Conservation (phyloP, 176 grass and related monocot species). For the Aegilops bicornis region DNA sequence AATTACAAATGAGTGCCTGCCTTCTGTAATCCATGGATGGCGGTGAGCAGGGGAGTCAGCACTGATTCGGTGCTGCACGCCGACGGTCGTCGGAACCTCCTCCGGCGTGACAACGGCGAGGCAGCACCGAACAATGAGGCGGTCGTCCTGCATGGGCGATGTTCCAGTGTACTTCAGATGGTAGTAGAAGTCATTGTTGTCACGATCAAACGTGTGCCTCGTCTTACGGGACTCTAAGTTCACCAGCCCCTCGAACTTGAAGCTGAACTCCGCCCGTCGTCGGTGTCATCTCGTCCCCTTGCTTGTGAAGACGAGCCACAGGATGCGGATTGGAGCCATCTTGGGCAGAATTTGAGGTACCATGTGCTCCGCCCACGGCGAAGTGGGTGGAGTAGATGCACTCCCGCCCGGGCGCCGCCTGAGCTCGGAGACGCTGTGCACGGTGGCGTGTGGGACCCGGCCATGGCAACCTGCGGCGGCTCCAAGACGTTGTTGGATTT, state of each 20-base stretch:
- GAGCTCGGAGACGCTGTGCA: background rate
- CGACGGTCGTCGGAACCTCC: no score
- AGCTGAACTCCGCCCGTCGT: background rate
- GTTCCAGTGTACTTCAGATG: background rate
- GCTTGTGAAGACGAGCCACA: background rate
- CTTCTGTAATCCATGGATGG: background rate
- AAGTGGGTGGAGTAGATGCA: background rate
- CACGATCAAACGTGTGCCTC: background rate
- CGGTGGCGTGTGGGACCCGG: background rate
- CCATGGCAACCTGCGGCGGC: background rate
- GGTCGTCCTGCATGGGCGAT: background rate
- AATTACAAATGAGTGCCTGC: no score
- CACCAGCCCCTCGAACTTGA: background rate
- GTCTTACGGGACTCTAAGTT: background rate
- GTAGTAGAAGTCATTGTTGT: no score
- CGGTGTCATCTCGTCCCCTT: no score
- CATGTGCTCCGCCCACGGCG: background rate
- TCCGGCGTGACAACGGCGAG: background rate
- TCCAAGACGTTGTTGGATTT: background rate
- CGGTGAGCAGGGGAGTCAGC: background rate
- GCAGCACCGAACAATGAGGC: background rate
- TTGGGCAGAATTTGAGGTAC: background rate
- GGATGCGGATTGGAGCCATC: no score
- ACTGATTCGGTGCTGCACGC: background rate
- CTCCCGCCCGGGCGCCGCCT: background rate